These are phyloP conservation scores for Colletotrichum aenigma DNA, from an alignment of 2,329 filamentous ascomycete species.

Conservation along the genomic window DNA sequence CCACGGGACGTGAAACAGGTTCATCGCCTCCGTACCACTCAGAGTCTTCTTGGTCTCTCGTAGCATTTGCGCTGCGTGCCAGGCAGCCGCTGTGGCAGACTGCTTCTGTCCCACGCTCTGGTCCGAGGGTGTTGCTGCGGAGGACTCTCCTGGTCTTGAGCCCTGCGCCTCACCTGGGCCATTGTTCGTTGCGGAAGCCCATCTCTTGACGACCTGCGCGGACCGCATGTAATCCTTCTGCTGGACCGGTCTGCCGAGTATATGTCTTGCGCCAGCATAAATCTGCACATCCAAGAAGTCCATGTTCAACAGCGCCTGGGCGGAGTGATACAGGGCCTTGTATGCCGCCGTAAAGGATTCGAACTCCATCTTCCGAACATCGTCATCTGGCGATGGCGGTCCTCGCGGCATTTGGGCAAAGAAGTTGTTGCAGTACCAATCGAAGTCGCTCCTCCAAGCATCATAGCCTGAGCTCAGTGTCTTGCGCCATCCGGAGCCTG, in stretches of 20 bases:
- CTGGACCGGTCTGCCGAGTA: constrained; percentile 59
- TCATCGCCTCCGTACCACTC: constrained; percentile 54
- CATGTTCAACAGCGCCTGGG: constrained; percentile 59
- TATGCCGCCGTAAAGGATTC: constrained; percentile 52
- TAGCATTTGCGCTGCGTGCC: constrained; percentile 59
- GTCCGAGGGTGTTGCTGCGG: not conserved
- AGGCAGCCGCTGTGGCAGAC: constrained; percentile 47
- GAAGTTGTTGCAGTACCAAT: constrained; percentile 49
- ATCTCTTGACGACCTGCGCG: constrained; percentile 54
- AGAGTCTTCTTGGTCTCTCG: constrained; percentile 53
- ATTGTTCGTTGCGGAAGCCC: constrained; percentile 37
- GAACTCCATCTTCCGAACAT: constrained; percentile 38
- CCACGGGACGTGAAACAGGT: constrained; percentile 67
- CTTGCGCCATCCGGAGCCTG: constrained; percentile 50
- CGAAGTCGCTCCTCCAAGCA: constrained; percentile 63
- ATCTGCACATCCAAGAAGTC: constrained; percentile 68
- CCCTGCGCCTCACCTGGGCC: not conserved
- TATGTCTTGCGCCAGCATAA: constrained; percentile 62
- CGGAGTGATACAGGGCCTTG: constrained; percentile 62
- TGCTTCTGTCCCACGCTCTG: not conserved
- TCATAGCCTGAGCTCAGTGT: constrained; percentile 59
- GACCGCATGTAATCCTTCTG: constrained; percentile 54
- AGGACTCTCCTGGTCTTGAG: not conserved
- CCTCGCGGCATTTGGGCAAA: constrained; percentile 22
- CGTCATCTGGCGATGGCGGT: not conserved